Evolutionary conservation across 345 rosid species (phyloP), one percentile per base, ranked within the genome.

Genomic region (Arabidopsis suecica): DNA sequence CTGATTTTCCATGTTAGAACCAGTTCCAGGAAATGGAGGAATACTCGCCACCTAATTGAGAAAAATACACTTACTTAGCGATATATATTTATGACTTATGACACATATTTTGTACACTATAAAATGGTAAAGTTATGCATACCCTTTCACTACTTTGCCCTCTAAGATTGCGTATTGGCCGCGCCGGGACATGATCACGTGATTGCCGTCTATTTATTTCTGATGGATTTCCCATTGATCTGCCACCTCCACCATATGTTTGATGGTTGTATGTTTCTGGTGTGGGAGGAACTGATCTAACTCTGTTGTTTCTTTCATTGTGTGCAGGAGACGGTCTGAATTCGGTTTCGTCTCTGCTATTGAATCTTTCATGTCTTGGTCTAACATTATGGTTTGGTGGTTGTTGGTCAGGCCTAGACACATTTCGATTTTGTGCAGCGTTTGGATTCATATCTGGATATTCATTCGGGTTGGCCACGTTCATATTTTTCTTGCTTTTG

Each of bases 261-360:
- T 50, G 73, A 49, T 50, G 36, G 33, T 65, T 65, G 37, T 47
- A 47, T 0, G 66, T 5, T 22, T 65, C 77, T 7, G 61, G 3
- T 41, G 62, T 0, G 20, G 55, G 28, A 58, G 72, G 54, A 78
- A 41, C 40, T 59, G 32, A 28, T 28, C 78, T 68, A 12, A 61
- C 71, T 73, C 69, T 45, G n/a, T 18, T 25, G 58, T 68, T 68
- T 68, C 78, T 68, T 18, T 73, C 59, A 22, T 33, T 53, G 25
- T 61, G 87, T 48, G 82, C 89, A 4, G 93, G 88, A 73, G 96
- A 84, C n/a, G 65, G 82, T 77, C 69, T 87, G 68, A 79, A 65
- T 0, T 85, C 89, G 8, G 79, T 72, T 13, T 84, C 86, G 61
- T 89, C 98, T 73, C 77, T 67, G 77, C 87, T 61, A 64, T 28